A percentile compares a stretch with the other conserved stretches of the same genome.
phyloP scores from a whole-genome alignment of 129 eudicot genomes.

The Rutidosis leptorrhynchoides region DNA sequence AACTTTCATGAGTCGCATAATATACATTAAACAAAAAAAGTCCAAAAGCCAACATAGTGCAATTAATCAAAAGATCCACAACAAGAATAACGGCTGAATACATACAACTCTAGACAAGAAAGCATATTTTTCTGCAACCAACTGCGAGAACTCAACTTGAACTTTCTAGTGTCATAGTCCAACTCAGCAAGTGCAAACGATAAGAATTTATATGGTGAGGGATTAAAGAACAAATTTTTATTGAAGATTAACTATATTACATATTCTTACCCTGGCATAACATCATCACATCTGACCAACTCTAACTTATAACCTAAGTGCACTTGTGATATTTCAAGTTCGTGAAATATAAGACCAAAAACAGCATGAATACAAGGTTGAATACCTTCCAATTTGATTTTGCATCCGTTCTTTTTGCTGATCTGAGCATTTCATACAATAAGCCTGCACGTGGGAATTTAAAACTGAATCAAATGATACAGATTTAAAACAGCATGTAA shows the following conservation, averaged over 20 bases:
- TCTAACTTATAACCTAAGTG: not conserved
- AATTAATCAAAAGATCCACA: not conserved
- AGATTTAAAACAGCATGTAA: not conserved
- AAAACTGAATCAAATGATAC: constrained; percentile 8
- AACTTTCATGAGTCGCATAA: not conserved
- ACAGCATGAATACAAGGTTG: constrained; percentile 4
- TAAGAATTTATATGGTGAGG: not conserved
- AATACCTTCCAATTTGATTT: constrained; percentile 92
- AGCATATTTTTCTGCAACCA: not conserved
- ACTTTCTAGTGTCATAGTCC: constrained; percentile 4
- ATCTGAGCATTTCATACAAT: constrained; percentile 83
- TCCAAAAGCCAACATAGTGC: constrained; percentile 3
- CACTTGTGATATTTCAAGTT: constrained; percentile 1
- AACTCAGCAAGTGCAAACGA: not conserved
- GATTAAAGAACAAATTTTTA: not conserved
- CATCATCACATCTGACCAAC: constrained; percentile 13
- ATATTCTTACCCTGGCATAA: constrained; percentile 5
- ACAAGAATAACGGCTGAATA: not conserved
- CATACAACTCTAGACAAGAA: not conserved
- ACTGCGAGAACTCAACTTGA: constrained; percentile 2
- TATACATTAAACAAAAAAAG: not conserved
- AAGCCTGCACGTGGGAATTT: constrained; percentile 50
- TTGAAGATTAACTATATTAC: not conserved
- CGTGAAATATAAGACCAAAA: not conserved
- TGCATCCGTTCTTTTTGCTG: constrained; percentile 72